Evolutionary conservation across 441 rosid species (phyloP).

Genomic region (Eruca vesicaria): DNA sequence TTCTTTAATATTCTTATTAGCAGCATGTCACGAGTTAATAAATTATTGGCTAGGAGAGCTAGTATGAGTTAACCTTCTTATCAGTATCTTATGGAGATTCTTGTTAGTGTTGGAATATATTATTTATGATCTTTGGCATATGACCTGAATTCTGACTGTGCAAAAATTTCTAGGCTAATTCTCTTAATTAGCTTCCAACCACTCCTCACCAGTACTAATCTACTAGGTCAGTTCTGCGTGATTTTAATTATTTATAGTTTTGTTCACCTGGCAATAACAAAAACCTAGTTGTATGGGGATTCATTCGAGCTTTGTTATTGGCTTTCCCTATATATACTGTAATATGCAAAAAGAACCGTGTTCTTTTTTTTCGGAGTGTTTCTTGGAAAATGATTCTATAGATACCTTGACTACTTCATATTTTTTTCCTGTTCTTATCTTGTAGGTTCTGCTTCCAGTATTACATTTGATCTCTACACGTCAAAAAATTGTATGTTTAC

Average conservation of each 20-base stretch:
- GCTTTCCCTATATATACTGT: not conserved
- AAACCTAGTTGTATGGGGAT: not conserved
- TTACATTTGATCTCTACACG: not conserved
- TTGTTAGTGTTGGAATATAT: not conserved
- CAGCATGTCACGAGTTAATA: not conserved
- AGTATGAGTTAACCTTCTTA: not conserved
- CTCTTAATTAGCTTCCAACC: not conserved
- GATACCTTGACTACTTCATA: not conserved
- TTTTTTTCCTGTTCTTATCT: not conserved
- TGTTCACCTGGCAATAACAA: not conserved
- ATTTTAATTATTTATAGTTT: not conserved
- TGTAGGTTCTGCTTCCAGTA: not conserved
- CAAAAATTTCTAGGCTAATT: not conserved
- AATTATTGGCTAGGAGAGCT: not conserved
- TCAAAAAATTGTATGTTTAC: constrained; percentile 1
- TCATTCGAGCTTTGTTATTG: not conserved
- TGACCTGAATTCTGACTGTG: not conserved
- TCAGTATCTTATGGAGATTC: constrained; percentile 1
- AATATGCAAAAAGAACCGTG: not conserved
- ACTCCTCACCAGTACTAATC: not conserved
- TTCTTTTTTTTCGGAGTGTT: not conserved
- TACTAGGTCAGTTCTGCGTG: not conserved
- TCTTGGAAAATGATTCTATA: not conserved
- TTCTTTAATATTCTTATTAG: not conserved
- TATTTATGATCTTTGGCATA: not conserved